Percentiles rank a stretch among this genome's conserved stretches.
Conservation (phyloP, 805 yeast species). For the Cyberlindnera euphorbiiphila region DNA sequence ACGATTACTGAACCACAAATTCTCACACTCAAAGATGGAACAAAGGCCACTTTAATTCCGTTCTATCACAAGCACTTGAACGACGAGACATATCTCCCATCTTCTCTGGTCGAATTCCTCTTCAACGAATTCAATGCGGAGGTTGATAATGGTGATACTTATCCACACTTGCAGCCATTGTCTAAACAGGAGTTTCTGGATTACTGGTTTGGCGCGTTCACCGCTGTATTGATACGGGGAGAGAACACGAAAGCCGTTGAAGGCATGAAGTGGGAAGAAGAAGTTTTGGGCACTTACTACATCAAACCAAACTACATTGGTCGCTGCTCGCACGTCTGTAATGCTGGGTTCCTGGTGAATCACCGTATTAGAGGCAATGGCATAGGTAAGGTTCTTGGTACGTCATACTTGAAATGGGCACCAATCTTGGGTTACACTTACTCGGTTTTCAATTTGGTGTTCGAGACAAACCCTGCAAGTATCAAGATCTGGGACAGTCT, state of each 20-base stretch:
- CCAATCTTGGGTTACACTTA: constrained; percentile 75
- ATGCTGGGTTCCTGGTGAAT: constrained; percentile 80
- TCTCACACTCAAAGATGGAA: constrained; percentile 40
- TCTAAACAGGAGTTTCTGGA: constrained; percentile 48
- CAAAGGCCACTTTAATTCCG: constrained; percentile 58
- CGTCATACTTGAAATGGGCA: constrained; percentile 64
- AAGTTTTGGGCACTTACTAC: constrained; percentile 69
- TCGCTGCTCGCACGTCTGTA: constrained; percentile 81
- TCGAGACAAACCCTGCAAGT: constrained; percentile 75
- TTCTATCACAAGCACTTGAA: constrained; percentile 37
- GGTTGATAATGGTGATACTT: constrained; percentile 70
- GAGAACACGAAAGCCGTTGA: constrained; percentile 21
- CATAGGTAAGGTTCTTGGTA: constrained; percentile 69
- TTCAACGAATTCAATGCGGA: constrained; percentile 56
- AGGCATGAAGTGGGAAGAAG: constrained; percentile 40
- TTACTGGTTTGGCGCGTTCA: constrained; percentile 67
- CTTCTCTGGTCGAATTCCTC: constrained; percentile 42
- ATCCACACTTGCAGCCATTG: constrained; percentile 51
- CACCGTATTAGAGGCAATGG: constrained; percentile 57
- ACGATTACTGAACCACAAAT: constrained; percentile 31
- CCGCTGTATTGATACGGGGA: constrained; percentile 56
- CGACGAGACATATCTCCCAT: constrained; percentile 41
- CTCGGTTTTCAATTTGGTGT: constrained; percentile 85
- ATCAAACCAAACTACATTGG: constrained; percentile 86
- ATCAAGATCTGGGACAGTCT: constrained; percentile 74